These are phyloP conservation scores for Leccinum sublutescens DNA, from an alignment of 768 basidiomycete species.

Conservation along the genomic window DNA sequence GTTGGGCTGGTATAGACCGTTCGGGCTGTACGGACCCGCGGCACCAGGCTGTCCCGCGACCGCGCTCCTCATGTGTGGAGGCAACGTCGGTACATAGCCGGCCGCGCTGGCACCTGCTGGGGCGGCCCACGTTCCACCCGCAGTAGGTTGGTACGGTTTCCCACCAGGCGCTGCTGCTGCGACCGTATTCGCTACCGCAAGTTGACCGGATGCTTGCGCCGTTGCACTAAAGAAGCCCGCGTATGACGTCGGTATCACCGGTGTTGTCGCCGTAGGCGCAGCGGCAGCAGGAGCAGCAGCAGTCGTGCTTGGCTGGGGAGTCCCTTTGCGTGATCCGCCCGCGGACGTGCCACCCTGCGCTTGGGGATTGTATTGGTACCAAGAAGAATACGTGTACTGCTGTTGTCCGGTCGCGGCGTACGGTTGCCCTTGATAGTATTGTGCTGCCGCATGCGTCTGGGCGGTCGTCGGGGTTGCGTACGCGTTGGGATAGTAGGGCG, in stretches of 20 bases:
- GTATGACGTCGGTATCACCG: conserved; percentile 37
- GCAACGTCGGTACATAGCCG: conserved; percentile 39
- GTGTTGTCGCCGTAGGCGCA: conserved; percentile 24
- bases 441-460: conserved; percentile 29
- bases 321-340: conserved; percentile 39
- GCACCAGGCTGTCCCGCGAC: conserved; percentile 25
- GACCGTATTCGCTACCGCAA: conserved; percentile 58
- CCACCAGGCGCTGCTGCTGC: conserved; percentile 26
- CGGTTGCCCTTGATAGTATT: conserved; percentile 38
- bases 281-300: conserved; percentile 19
- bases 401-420: conserved; percentile 37
- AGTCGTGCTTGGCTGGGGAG: conserved; percentile 38
- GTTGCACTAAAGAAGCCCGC: conserved; percentile 39
- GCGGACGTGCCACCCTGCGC: conserved; percentile 21
- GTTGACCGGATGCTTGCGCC: conserved; percentile 36
- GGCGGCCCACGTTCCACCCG: conserved; percentile 26
- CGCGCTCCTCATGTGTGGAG: conserved; percentile 38
- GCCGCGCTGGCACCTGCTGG: conserved; percentile 23
- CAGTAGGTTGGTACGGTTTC: conserved; percentile 33
- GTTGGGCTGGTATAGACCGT: conserved; percentile 27
- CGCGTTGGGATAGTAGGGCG: conserved; percentile 31
- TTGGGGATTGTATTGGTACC: conserved; percentile 44
- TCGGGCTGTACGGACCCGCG: conserved; percentile 17
- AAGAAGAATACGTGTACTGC: conserved; percentile 42
- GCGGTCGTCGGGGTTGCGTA: conserved; percentile 24